Evolutionary conservation across 2,329 filamentous ascomycete species (phyloP).

Genomic region (Apiospora pterosperma): DNA sequence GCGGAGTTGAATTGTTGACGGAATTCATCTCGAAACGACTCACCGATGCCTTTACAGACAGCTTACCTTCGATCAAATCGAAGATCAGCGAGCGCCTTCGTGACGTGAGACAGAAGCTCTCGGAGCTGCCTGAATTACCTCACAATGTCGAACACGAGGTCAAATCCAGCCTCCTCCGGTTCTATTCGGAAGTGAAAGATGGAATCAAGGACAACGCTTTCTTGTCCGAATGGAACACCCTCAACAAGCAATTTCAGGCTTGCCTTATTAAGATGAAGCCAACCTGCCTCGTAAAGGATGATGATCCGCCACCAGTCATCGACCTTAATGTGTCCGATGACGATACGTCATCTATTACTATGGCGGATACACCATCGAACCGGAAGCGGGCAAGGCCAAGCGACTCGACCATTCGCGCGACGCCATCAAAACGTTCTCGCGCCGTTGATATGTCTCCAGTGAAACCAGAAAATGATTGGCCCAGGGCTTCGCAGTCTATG

Average conservation of each 20-base stretch:
- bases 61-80: conserved; percentile 50
- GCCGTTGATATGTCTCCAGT: conserved; percentile 8
- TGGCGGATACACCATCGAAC: conserved; percentile 16
- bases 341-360: conserved; percentile 13
- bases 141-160: conserved; percentile 66
- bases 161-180: conserved; percentile 52
- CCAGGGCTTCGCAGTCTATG: not conserved
- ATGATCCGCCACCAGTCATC: conserved; percentile 19
- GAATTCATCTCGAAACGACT: conserved; percentile 50
- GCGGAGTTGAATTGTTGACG: conserved; percentile 51
- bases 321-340: conserved; percentile 26
- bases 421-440: conserved; percentile 22
- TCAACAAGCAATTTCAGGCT: conserved; percentile 29
- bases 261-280: conserved; percentile 31
- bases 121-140: conserved; percentile 62
- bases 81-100: conserved; percentile 49
- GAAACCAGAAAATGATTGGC: not conserved
- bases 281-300: conserved; percentile 25
- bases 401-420: conserved; percentile 27
- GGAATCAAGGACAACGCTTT: conserved; percentile 50
- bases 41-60: conserved; percentile 50
- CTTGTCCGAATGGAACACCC: conserved; percentile 25
- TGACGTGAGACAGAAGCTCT: conserved; percentile 52
- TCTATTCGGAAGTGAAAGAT: conserved; percentile 51
- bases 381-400: conserved; percentile 21